Evolutionary conservation across 441 rosid genomes (phyloP).

Genomic region (Francoa sonchifolia): DNA sequence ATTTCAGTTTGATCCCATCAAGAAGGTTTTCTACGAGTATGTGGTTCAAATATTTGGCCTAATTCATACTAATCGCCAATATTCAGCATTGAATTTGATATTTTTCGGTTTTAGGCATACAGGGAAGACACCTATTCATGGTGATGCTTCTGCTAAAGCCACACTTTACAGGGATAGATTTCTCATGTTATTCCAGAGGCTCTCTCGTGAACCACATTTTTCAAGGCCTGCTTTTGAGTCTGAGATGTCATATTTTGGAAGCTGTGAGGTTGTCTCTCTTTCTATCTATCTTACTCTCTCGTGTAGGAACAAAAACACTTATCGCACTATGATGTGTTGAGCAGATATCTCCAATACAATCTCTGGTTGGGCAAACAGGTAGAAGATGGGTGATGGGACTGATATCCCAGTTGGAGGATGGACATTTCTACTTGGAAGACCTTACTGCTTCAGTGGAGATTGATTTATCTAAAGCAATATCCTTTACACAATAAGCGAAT

Average conservation of each 20-base stretch:
- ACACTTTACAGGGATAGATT: constrained; percentile 61
- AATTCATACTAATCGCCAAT: neutral
- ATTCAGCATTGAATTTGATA: neutral
- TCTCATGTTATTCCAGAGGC: constrained; percentile 63
- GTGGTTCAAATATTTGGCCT: constrained; percentile 2
- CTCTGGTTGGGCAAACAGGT: constrained; percentile 63
- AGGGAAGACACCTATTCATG: constrained; percentile 54
- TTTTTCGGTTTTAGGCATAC: constrained; percentile 31
- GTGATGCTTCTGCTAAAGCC: constrained; percentile 64
- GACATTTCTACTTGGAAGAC: constrained; percentile 88
- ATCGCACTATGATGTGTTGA: constrained; percentile 3
- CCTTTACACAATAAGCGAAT: constrained; percentile 29
- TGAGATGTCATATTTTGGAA: constrained; percentile 45
- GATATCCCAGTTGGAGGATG: constrained; percentile 94
- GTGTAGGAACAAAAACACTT: neutral
- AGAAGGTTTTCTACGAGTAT: constrained; percentile 69
- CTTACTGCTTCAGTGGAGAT: constrained; percentile 86
- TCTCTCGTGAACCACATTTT: constrained; percentile 71
- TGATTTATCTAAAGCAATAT: constrained; percentile 81
- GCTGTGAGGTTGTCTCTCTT: constrained; percentile 49
- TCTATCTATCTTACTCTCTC: neutral
- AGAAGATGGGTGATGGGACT: constrained; percentile 96
- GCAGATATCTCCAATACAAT: constrained; percentile 80
- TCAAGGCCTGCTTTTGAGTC: constrained; percentile 63
- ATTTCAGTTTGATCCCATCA: constrained; percentile 57